phyloP scores from a whole-genome alignment of 2,329 filamentous ascomycete species.

The Calonectria pseudoreteaudii region DNA sequence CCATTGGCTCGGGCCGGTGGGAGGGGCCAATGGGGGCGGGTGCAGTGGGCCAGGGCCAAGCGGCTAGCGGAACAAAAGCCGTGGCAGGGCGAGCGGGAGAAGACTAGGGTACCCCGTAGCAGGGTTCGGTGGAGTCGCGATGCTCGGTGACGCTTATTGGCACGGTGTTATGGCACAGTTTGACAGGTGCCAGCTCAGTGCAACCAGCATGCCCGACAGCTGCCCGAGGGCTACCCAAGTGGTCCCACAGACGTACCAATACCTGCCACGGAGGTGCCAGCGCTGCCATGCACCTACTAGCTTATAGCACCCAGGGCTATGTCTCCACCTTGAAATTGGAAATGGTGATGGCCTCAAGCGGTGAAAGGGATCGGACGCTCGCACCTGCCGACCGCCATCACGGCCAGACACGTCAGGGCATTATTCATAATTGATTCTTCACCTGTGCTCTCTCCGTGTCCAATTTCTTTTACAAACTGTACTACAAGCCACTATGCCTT shows the following conservation, averaged over 20 bases:
- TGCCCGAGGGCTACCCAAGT: conserved; percentile 7
- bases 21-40: not conserved
- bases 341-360: conserved; percentile 7
- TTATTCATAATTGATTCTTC: not conserved
- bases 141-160: not conserved
- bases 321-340: not conserved
- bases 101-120: not conserved
- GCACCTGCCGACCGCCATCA: not conserved
- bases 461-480: not conserved
- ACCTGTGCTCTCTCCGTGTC: not conserved
- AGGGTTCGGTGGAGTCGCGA: not conserved
- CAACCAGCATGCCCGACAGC: not conserved
- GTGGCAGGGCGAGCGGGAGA: not conserved
- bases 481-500: conserved; percentile 1
- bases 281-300: not conserved
- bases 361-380: conserved; percentile 2
- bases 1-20: not conserved
- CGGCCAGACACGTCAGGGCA: not conserved
- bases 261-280: conserved; percentile 7
- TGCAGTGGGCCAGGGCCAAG: not conserved
- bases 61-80: not conserved
- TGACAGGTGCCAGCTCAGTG: conserved; percentile 2
- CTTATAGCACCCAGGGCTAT: not conserved
- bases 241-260: conserved; percentile 10
- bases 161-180: conserved; percentile 5